Percentiles rank a stretch among this genome's conserved stretches.
Evolutionary conservation across 2,329 filamentous ascomycete species (phyloP).

Genomic region (Penicillium nordicum): DNA sequence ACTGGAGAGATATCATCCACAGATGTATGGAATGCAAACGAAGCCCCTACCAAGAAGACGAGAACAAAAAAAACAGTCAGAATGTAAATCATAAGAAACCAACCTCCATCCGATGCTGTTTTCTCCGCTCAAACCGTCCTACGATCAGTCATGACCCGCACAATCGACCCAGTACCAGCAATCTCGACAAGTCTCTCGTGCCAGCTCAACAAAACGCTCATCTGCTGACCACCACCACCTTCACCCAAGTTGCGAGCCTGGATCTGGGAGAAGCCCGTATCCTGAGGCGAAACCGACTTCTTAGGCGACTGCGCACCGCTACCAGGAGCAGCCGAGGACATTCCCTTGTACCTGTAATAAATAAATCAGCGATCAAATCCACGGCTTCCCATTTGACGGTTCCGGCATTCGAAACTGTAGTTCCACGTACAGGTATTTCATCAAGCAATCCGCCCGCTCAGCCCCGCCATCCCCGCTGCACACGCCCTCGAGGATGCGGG

Average conservation of each 20-base stretch:
- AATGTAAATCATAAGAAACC: slow-evolving; percentile 10
- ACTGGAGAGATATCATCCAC: slow-evolving; percentile 12
- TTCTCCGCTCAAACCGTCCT: slow-evolving; percentile 64
- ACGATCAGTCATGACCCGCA: slow-evolving; percentile 93
- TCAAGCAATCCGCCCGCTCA: slow-evolving; percentile 85
- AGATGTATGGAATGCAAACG: slow-evolving; percentile 20
- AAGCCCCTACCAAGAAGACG: slow-evolving; percentile 20
- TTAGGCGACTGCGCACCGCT: slow-evolving; percentile 48
- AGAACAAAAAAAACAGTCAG: slow-evolving; percentile 9
- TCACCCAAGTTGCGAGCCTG: slow-evolving; percentile 55
- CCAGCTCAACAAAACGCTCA: slow-evolving; percentile 97
- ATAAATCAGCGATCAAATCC: slow-evolving; percentile 5
- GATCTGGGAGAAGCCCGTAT: slow-evolving; percentile 85
- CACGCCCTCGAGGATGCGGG: slow-evolving; percentile 76
- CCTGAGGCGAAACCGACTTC: slow-evolving; percentile 64
- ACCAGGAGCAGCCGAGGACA: slow-evolving; percentile 52
- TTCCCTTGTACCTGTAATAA: slow-evolving; percentile 77
- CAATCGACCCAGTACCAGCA: slow-evolving; percentile 86
- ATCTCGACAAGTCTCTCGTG: slow-evolving; percentile 98
- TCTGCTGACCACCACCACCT: slow-evolving; percentile 74
- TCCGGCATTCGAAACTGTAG: not conserved
- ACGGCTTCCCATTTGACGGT: not conserved
- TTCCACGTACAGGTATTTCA: slow-evolving; percentile 86
- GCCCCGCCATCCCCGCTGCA: slow-evolving; percentile 74
- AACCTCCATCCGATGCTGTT: slow-evolving; percentile 7